Evolutionary conservation across 2,329 filamentous ascomycete species (phyloP).

Genomic region (Cladosporium sp.): DNA sequence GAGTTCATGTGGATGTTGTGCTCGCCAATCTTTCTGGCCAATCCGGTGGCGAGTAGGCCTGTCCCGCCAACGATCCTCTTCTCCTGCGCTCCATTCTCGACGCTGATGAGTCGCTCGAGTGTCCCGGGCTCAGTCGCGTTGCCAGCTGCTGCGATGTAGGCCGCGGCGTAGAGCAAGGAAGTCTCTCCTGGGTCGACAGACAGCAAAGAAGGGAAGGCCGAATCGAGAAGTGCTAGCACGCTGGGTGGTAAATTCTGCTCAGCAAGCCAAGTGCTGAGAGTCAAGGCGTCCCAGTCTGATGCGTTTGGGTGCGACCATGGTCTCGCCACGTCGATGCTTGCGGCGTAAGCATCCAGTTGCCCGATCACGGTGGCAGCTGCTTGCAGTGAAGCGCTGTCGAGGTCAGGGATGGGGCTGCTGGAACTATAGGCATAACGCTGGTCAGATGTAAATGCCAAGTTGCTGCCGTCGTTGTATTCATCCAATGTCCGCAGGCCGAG

Average conservation of each 20-base stretch:
- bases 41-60: constrained; percentile 12
- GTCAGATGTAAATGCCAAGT: constrained; percentile 5
- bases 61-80: constrained; percentile 14
- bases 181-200: constrained; percentile 13
- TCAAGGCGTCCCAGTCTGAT: constrained; percentile 11
- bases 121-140: constrained; percentile 15
- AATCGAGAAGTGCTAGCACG: not conserved
- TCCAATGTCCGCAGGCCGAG: constrained; percentile 20
- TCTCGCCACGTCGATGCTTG: not conserved
- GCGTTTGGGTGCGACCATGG: not conserved
- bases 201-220: constrained; percentile 9
- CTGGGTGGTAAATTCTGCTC: not conserved
- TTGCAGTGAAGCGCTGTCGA: not conserved
- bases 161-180: constrained; percentile 16
- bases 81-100: constrained; percentile 12
- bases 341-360: not conserved
- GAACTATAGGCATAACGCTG: constrained; percentile 1
- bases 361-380: not conserved
- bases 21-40: constrained; percentile 13
- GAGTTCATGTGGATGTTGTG: constrained; percentile 4
- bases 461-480: constrained; percentile 17
- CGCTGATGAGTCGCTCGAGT: constrained; percentile 14
- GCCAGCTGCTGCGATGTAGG: constrained; percentile 18
- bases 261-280: constrained; percentile 1
- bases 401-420: not conserved